These are phyloP conservation scores for Cryptococcus sp. DNA, from an alignment of 1,284 basidiomycete genomes.

Conservation along the genomic window DNA sequence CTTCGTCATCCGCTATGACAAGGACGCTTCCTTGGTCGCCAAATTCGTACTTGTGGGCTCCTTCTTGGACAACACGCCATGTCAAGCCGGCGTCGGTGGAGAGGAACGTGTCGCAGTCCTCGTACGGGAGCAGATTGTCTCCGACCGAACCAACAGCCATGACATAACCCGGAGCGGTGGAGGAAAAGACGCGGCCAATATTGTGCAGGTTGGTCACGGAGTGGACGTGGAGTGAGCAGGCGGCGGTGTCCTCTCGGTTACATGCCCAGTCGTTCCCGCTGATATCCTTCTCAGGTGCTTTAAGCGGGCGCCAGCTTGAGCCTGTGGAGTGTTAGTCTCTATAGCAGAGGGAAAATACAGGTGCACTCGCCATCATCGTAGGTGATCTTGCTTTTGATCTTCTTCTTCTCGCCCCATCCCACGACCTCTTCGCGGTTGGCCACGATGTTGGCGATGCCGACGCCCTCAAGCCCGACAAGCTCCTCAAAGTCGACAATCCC, in stretches of 20 bases:
- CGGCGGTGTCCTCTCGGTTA: conserved; percentile 58
- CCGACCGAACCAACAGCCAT: conserved; percentile 95
- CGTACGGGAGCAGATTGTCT: conserved; percentile 68
- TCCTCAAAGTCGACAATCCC: conserved; percentile 95
- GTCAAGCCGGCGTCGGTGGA: conserved; percentile 84
- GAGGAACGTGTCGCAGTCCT: conserved; percentile 90
- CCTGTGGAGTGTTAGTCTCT: conserved; percentile 49
- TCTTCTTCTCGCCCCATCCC: conserved; percentile 64
- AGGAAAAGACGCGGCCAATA: conserved; percentile 89
- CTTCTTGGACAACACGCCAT: conserved; percentile 75
- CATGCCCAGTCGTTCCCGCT: conserved; percentile 67
- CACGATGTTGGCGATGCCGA: conserved; percentile 87
- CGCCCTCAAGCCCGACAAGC: conserved; percentile 87
- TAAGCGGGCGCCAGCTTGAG: conserved; percentile 72
- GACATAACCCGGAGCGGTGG: conserved; percentile 86
- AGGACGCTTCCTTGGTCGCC: conserved; percentile 84
- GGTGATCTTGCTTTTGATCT: conserved; percentile 75
- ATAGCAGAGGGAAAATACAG: not conserved
- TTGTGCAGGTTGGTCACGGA: conserved; percentile 90
- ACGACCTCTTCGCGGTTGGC: conserved; percentile 79
- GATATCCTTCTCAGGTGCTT: conserved; percentile 64
- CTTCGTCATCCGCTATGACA: conserved; percentile 84
- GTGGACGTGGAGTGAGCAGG: conserved; percentile 85
- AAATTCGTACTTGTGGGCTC: conserved; percentile 93
- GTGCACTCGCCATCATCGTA: conserved; percentile 76